These are phyloP conservation scores for Colletotrichum sp. DNA, from an alignment of 2,329 filamentous ascomycete species.

Conservation along the genomic window DNA sequence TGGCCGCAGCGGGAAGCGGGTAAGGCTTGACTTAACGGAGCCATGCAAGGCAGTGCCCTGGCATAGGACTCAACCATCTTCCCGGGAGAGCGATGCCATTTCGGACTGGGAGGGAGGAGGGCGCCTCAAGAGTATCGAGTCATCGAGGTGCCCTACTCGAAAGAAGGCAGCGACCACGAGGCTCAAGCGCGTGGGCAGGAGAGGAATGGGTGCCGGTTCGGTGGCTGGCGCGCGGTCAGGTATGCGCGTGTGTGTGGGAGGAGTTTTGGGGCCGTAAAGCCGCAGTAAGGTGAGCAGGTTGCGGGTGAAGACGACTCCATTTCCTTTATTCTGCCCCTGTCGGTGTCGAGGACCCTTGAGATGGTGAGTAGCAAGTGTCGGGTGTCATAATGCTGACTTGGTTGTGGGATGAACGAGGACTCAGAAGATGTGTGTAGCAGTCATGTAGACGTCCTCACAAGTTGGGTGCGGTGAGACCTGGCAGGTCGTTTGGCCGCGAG, in stretches of 20 bases:
- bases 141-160: slow-evolving; percentile 3
- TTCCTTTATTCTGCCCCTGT: neutral
- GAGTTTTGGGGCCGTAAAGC: neutral
- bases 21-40: slow-evolving; percentile 15
- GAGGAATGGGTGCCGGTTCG: slow-evolving; percentile 5
- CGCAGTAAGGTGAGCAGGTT: neutral
- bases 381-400: slow-evolving; percentile 12
- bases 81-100: neutral
- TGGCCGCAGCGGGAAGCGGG: slow-evolving; percentile 17
- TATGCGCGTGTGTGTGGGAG: neutral
- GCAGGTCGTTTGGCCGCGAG: slow-evolving; percentile 14
- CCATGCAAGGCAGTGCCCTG: neutral
- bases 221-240: slow-evolving; percentile 7
- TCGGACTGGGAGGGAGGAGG: neutral
- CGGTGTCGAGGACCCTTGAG: neutral
- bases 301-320: neutral
- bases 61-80: neutral
- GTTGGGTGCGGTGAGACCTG: slow-evolving; percentile 16
- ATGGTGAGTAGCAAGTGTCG: slow-evolving; percentile 2
- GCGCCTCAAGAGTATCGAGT: neutral
- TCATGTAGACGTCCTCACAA: slow-evolving; percentile 19
- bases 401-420: slow-evolving; percentile 6
- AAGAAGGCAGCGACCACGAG: slow-evolving; percentile 15
- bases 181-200: slow-evolving; percentile 16
- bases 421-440: neutral